Conservation (phyloP, 257 asterid genomes). For the Prunella vulgaris region DNA sequence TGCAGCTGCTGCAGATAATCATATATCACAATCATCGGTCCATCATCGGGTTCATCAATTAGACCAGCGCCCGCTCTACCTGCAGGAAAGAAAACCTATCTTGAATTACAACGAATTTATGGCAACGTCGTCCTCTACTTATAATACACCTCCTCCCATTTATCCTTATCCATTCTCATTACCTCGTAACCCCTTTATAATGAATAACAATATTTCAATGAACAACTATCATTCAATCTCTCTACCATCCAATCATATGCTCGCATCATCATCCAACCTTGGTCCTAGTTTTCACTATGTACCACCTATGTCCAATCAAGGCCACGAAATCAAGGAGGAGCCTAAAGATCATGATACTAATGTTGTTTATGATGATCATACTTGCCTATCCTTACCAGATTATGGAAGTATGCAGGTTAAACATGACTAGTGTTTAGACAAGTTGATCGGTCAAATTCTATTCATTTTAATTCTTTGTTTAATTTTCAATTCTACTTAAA, state of each 20-base stretch:
- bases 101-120: background rate
- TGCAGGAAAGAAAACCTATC: background rate
- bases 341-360: slow-evolving; percentile 32
- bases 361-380: background rate
- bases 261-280: slow-evolving; percentile 10
- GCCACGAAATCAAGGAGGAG: slow-evolving; percentile 43
- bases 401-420: no score
- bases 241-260: slow-evolving; percentile 24
- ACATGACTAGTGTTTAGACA: no score
- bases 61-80: background rate
- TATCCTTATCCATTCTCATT: slow-evolving; percentile 11
- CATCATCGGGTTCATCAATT: no score
- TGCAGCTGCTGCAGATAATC: background rate
- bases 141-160: background rate
- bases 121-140: background rate
- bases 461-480: no score
- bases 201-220: slow-evolving; percentile 15
- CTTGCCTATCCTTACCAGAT: background rate
- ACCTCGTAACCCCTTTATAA: slow-evolving; percentile 22
- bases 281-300: slow-evolving; percentile 14
- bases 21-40: no score
- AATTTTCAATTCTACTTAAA: no score
- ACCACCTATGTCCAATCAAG: background rate
- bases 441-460: no score
- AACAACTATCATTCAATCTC: slow-evolving; percentile 8